Evolutionary conservation across 176 grass and related monocot genomes (phyloP), one percentile per base, ranked within the genome.

Genomic region (Carex myosuroides): DNA sequence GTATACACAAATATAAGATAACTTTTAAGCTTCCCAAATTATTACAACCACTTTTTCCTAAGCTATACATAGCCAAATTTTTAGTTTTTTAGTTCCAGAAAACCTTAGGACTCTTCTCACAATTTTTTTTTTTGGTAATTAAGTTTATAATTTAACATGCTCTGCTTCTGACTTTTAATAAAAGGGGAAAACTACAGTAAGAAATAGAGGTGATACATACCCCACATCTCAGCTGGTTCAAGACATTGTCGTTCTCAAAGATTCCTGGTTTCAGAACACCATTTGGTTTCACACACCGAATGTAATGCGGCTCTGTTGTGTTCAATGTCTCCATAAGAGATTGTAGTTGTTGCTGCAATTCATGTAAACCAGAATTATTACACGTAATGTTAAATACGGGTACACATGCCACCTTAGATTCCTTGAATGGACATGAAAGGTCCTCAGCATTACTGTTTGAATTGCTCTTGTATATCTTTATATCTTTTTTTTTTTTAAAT

Each of bases 311-410:
- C 81, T 98, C 92, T 86, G 92, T 98, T 21, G 90, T 94, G 83
- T 62, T 98, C 78, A 98, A 35, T 53, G 92, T 98, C 86, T 98
- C 95, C 95, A 98, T 94, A 20, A 98, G 92, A 37, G 95, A 74
- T 91, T 98, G 95, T 32, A 98, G 84, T 98, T 98, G 95, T 98
- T 98, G 95, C 95, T 98, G 91, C 81, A 87, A 82, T 82, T 85
- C 46, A 84, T 20, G 35, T 52, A 64, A 84, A 26, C 41, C 13
- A 63, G 13, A 68, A 80, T 54, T 62, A 53, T 76, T 55, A 5
- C 46, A 29, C 3, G 54, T 4, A 54, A 75, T 54, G 44, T 16
- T 75, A 53, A 29, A 8, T 32, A 68, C 13, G 1, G 32, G 0
- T 54, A 75, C 20, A 54, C 6, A 75, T 53, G 6, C 46, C n/a